Base-by-base conservation (phyloP, 2,329 filamentous ascomycete genomes). In the Teratosphaeria gauchensis region DNA sequence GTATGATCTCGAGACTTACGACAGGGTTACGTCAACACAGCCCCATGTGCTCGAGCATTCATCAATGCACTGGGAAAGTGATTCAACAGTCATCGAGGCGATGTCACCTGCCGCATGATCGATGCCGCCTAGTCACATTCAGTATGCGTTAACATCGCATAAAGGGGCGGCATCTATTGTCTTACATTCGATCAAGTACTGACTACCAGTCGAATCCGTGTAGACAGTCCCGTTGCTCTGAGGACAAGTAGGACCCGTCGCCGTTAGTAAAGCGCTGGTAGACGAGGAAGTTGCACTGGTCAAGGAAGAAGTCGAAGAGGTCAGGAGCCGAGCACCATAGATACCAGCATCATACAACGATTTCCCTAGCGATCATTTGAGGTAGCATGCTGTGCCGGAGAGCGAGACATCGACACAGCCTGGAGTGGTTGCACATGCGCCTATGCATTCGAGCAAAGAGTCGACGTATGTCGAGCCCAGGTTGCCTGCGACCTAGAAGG, bases 341-440 rank as follows among this genome's bases (percentile, higher is more conserved):
- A 42, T 42, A 5, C 35, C 35, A 42, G 14, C 35, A 16, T 42
- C 35, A 16, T 42, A 14, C 35, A 42, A 14, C 12, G 35, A 12
- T 42, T 42, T 42, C 14, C 35, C 35, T 16, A 42, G 35, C 35
- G 35, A 16, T 14, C 9, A 42, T 16, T 42, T 42, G 8, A 42
- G 35, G 35, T 42, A 42, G 35, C 35, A 42, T 21, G 55, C 56
- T n/a, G 51, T 14, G 21, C 68, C 70, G 8, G 67, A 67, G 8
- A 69, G 60, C 8, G 66, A 67, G 32, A 72, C 66, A 33, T 72
- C 68, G n/a, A 72, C 64, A 61, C 71, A 73, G 28, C 68, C 66
- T 7, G 62, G 24, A 0, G 61, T 67, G 28, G 60, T 62, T 16
- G 66, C 68, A 55, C 71, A 73, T 19, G 63, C 62, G 28, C 64